phyloP scores from a whole-genome alignment of 1,139 yeast genomes.

The Saccharomyces hybrid region DNA sequence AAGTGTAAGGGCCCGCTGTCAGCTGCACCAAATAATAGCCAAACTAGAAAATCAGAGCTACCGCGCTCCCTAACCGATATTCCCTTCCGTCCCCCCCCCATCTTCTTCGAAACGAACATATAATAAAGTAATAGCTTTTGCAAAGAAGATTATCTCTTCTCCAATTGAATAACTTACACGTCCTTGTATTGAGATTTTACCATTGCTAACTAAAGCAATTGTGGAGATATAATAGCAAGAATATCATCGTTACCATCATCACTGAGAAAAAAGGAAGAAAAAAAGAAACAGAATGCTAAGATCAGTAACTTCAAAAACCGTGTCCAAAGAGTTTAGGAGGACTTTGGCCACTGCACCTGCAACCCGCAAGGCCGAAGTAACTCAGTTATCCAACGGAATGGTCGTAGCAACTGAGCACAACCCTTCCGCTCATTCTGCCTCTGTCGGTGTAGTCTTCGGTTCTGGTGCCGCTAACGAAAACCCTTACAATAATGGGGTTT shows the following conservation, averaged over 20 bases:
- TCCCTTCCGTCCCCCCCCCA: background rate
- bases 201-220: background rate
- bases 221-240: background rate
- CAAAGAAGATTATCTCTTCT: background rate
- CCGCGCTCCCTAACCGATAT: constrained; percentile 1
- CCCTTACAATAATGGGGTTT: constrained; percentile 71
- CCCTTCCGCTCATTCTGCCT: constrained; percentile 47
- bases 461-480: constrained; percentile 78
- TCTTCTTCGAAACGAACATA: background rate
- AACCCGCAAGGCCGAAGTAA: constrained; percentile 48
- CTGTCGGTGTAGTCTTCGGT: constrained; percentile 63
- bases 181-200: background rate
- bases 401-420: constrained; percentile 63
- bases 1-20: background rate
- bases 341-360: constrained; percentile 42
- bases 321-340: constrained; percentile 28
- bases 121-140: background rate
- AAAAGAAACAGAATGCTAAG: constrained; percentile 19
- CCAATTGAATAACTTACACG: background rate
- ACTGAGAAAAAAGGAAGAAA: background rate
- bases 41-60: background rate
- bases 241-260: background rate
- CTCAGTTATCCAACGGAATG: constrained; percentile 65
- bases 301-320: constrained; percentile 23
- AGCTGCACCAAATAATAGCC: background rate